phyloP scores from a whole-genome alignment of 1,139 yeast genomes.

The Scheffersomyces cryptocercus region DNA sequence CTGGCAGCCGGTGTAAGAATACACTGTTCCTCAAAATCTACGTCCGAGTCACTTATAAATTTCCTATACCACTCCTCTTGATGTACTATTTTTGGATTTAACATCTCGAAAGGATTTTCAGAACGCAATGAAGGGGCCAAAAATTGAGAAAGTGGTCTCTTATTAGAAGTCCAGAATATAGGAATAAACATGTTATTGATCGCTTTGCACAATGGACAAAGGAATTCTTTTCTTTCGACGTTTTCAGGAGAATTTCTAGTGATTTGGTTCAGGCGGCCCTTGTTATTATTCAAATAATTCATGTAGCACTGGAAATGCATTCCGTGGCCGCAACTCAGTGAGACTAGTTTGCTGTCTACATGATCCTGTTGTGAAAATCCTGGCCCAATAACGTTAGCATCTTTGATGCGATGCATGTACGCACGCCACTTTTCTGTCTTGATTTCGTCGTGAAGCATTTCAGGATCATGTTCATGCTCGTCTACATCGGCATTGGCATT shows the following conservation, averaged over 20 bases:
- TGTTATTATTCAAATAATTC: slow-evolving; percentile 56
- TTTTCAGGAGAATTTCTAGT: slow-evolving; percentile 84
- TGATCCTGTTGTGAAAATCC: slow-evolving; percentile 55
- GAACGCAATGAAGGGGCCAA: slow-evolving; percentile 12
- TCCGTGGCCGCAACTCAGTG: slow-evolving; percentile 92
- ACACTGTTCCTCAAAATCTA: slow-evolving; percentile 26
- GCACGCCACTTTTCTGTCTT: slow-evolving; percentile 35
- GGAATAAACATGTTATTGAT: slow-evolving; percentile 85
- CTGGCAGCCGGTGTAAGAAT: slow-evolving; percentile 27
- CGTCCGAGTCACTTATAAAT: slow-evolving; percentile 21
- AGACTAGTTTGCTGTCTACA: slow-evolving; percentile 51
- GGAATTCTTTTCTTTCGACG: slow-evolving; percentile 65
- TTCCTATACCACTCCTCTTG: slow-evolving; percentile 28
- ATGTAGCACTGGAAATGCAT: slow-evolving; percentile 82
- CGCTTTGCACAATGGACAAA: slow-evolving; percentile 91
- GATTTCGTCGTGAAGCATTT: slow-evolving; percentile 19
- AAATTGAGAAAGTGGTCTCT: slow-evolving; percentile 27
- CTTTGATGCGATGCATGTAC: slow-evolving; percentile 37
- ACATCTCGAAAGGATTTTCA: slow-evolving; percentile 16
- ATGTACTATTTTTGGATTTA: slow-evolving; percentile 15
- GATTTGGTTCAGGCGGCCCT: slow-evolving; percentile 65
- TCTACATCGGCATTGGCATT: slow-evolving; percentile 51
- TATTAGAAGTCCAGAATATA: slow-evolving; percentile 50
- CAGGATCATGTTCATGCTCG: slow-evolving; percentile 15
- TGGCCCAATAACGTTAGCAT: slow-evolving; percentile 61